phyloP scores from a whole-genome alignment of 345 rosid genomes.

The Citropsis articulata region DNA sequence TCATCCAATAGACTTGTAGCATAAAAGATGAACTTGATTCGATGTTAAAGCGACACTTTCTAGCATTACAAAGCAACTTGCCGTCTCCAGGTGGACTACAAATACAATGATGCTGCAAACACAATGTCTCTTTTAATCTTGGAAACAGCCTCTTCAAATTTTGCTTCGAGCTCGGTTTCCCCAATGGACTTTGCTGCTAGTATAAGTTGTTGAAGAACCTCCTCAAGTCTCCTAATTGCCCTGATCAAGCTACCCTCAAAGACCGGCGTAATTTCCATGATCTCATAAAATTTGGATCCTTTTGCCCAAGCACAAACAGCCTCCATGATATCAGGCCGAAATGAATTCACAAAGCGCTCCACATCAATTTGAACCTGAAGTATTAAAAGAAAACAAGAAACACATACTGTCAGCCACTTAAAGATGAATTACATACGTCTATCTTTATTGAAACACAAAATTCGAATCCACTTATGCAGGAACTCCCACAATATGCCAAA shows the following conservation, averaged over 20 bases:
- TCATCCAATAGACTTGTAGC: background rate
- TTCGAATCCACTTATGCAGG: background rate
- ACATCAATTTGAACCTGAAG: conserved; percentile 81
- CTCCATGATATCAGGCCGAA: conserved; percentile 94
- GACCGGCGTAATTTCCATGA: conserved; percentile 87
- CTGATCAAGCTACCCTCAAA: conserved; percentile 99
- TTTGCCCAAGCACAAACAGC: conserved; percentile 98
- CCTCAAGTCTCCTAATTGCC: conserved; percentile 95
- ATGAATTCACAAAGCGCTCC: conserved; percentile 77
- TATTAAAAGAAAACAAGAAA: background rate
- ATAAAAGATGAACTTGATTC: background rate
- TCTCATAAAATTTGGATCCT: conserved; percentile 92
- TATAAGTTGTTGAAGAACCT: conserved; percentile 96
- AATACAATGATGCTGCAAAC: conserved; percentile 90
- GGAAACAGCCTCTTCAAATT: conserved; percentile 85
- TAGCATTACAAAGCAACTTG: background rate
- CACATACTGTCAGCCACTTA: background rate
- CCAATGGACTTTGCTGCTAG: conserved; percentile 84
- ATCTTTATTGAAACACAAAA: background rate
- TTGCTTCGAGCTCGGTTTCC: conserved; percentile 74
- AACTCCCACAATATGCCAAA: background rate
- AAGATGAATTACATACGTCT: background rate
- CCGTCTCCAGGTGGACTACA: conserved; percentile 26
- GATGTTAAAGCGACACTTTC: background rate
- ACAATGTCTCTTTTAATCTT: conserved; percentile 96